Evolutionary conservation across 176 grass and related monocot species (phyloP).

Genomic region (Otatea glauca): DNA sequence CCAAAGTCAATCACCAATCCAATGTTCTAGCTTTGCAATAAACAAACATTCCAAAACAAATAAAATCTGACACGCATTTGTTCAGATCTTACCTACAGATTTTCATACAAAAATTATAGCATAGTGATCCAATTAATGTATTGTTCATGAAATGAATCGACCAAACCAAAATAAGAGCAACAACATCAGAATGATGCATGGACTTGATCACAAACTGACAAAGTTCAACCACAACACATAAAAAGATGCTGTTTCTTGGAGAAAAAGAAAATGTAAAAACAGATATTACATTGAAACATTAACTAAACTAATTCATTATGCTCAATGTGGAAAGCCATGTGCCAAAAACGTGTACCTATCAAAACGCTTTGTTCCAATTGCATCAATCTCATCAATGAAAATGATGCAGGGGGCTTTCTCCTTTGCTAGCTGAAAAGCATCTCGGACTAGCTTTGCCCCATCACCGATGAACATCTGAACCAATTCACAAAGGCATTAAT

Average conservation of each 20-base stretch:
- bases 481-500: slow-evolving; percentile 6
- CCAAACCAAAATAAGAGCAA: neutral
- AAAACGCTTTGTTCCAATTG: slow-evolving; percentile 86
- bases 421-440: slow-evolving; percentile 86
- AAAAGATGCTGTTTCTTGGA: neutral
- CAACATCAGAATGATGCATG: neutral
- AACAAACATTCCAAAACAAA: neutral
- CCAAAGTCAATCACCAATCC: neutral
- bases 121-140: neutral
- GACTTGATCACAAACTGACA: neutral
- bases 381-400: slow-evolving; percentile 91
- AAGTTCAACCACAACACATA: neutral
- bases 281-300: neutral
- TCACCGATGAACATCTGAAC: slow-evolving; percentile 86
- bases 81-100: neutral
- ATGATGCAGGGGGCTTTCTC: slow-evolving; percentile 86
- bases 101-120: neutral
- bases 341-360: slow-evolving; percentile 53
- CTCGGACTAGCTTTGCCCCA: slow-evolving; percentile 79
- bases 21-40: neutral
- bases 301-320: neutral
- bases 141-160: neutral
- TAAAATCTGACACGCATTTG: neutral
- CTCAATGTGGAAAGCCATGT: neutral
- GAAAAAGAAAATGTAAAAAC: neutral